Evolutionary conservation across 2,329 filamentous ascomycete genomes (phyloP), one percentile per base, ranked within the genome.

Genomic region (Aspergillus puulaauensis): DNA sequence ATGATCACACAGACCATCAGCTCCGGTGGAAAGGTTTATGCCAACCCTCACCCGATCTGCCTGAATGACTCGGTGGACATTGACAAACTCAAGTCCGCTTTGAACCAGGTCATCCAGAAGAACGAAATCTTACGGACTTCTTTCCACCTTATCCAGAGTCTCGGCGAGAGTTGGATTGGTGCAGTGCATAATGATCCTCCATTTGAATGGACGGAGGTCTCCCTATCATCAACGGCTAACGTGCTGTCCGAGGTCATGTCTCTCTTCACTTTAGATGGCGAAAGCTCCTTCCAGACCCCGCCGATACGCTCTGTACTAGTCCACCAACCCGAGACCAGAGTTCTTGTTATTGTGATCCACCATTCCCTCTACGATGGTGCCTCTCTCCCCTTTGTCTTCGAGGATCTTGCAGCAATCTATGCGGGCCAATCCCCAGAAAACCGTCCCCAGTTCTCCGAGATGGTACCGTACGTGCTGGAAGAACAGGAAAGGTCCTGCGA

Each of bases 341-440:
- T 79, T 54, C 61, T 84, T 12, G 61, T 83, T 1, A 70, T 96
- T 1, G 90, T 90, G 0, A 85, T 96, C 39, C 84, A 91, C 0
- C 92, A 96, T 72, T 90, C 91, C 1, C 79, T 96, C 9, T 96
- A 96, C 62, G 92, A 96, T 66, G 92, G 91, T 1, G 90, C 86
- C 82, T 96, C 91, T 1, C 79, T 96, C 6, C 77, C 80, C 2
- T 76, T 93, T n/a, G 72, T 96, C 2, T 90, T 93, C 61, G 77
- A 82, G 35, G 86, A 93, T 64, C 81, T 96, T 0, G 73, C 80
- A 7, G 75, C 73, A 11, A 85, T 87, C 1, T 96, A 95, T 61
- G 51, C 77, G 4, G 75, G 76, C 2, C n/a, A 46, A 23, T 6
- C 27, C 23, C 53, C 52, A 8, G 15, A 40, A 3, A 19, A 60